Evolutionary conservation across 306 rosid genomes (phyloP).

Genomic region (Sindora glabra): DNA sequence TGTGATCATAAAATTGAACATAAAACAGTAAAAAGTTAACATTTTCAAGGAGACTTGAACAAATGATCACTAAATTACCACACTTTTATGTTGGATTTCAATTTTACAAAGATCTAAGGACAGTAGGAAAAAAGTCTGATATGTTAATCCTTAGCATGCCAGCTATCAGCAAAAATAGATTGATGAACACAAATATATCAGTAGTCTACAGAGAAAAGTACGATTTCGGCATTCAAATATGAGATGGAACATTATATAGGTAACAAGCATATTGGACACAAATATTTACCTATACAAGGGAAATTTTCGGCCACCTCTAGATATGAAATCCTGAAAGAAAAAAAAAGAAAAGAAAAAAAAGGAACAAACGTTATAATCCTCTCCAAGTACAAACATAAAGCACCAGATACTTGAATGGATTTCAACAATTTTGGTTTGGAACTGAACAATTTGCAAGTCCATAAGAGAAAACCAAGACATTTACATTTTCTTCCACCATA

Average conservation of each 20-base stretch:
- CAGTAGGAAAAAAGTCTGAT: neutral
- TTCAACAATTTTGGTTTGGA: neutral
- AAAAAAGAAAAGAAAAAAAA: too few species aligned
- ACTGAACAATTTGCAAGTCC: neutral
- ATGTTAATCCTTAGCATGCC: neutral
- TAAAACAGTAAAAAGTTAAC: too few species aligned
- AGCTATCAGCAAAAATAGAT: neutral
- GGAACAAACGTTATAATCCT: neutral
- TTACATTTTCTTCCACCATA: neutral
- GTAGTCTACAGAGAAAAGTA: neutral
- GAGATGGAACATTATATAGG: neutral
- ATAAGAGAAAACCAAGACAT: neutral
- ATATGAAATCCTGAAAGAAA: slow-evolving; percentile 78
- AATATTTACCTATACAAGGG: slow-evolving; percentile 73
- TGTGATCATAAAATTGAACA: too few species aligned
- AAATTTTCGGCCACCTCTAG: slow-evolving; percentile 69
- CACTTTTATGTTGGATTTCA: neutral
- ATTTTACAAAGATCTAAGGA: neutral
- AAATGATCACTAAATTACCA: neutral
- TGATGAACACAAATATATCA: neutral
- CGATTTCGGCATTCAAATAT: neutral
- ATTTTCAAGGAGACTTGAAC: neutral
- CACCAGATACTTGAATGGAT: neutral
- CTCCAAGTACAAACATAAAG: neutral
- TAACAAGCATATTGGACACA: neutral